phyloP scores from a whole-genome alignment of 2,329 filamentous ascomycete species.

The Blastomyces gilchristii region DNA sequence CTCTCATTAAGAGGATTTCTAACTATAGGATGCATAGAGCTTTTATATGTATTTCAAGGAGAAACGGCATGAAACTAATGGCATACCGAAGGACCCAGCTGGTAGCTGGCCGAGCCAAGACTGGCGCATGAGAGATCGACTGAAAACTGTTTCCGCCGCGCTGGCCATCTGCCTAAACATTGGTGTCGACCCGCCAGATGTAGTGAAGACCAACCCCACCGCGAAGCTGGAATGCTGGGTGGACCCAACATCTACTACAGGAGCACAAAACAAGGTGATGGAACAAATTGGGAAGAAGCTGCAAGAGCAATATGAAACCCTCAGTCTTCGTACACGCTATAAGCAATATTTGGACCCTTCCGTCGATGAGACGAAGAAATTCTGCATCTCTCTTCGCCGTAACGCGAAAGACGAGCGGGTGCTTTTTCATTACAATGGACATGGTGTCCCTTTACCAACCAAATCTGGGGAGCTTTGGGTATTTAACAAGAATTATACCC shows the following conservation, averaged over 20 bases:
- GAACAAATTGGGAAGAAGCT: constrained; percentile 92
- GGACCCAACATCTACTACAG: constrained; percentile 71
- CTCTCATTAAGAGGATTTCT: constrained; percentile 8
- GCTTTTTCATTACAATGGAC: constrained; percentile 96
- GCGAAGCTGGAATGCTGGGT: constrained; percentile 96
- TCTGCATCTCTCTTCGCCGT: constrained; percentile 76
- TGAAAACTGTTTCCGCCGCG: constrained; percentile 94
- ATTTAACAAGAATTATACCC: constrained; percentile 97
- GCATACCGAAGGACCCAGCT: constrained; percentile 58
- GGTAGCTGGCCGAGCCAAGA: constrained; percentile 60
- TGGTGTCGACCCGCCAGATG: constrained; percentile 92
- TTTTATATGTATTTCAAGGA: constrained; percentile 99
- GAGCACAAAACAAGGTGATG: constrained; percentile 66
- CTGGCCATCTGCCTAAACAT: constrained; percentile 94
- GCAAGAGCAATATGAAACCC: constrained; percentile 91
- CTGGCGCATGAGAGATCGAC: constrained; percentile 91
- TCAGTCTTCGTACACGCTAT: constrained; percentile 91
- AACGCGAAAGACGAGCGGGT: constrained; percentile 95
- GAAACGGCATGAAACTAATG: constrained; percentile 91
- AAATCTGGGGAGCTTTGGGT: constrained; percentile 97
- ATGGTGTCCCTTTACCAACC: constrained; percentile 92
- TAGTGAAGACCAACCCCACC: constrained; percentile 87
- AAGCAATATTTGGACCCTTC: constrained; percentile 96
- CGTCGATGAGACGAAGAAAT: constrained; percentile 94
- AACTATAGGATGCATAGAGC: constrained; percentile 47